phyloP scores from a whole-genome alignment of 1,284 basidiomycete genomes.

The Cryptococcus floricola region DNA sequence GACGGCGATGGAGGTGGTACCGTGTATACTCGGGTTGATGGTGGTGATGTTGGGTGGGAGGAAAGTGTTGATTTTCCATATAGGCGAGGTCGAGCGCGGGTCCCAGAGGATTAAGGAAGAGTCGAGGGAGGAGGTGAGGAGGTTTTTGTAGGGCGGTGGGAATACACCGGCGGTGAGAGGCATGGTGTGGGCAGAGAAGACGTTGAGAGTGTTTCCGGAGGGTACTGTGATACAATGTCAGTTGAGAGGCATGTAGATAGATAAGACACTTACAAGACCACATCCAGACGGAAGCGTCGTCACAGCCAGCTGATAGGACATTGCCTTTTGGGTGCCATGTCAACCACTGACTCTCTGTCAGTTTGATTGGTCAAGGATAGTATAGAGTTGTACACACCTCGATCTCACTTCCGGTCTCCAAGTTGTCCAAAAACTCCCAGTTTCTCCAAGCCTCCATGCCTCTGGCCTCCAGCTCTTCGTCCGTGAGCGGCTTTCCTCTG shows the following conservation, averaged over 20 bases:
- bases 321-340: conserved; percentile 93
- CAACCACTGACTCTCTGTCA: conserved; percentile 67
- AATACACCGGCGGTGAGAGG: conserved; percentile 84
- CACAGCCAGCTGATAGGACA: conserved; percentile 87
- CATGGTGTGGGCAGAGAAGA: conserved; percentile 84
- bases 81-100: conserved; percentile 61
- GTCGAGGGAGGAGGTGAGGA: conserved; percentile 80
- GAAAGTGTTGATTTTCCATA: conserved; percentile 56
- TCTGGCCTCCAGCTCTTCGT: conserved; percentile 38
- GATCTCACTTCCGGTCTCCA: conserved; percentile 92
- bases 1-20: conserved; percentile 79
- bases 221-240: conserved; percentile 61
- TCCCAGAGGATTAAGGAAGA: conserved; percentile 89
- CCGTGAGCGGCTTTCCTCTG: conserved; percentile 1
- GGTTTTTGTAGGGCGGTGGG: conserved; percentile 69
- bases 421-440: conserved; percentile 89
- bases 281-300: conserved; percentile 92
- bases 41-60: conserved; percentile 57
- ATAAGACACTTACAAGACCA: conserved; percentile 70
- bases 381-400: conserved; percentile 59
- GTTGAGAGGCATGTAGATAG: not conserved
- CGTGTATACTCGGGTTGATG: conserved; percentile 54
- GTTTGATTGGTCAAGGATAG: not conserved
- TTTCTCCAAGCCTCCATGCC: conserved; percentile 61
- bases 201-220: conserved; percentile 88